These are phyloP conservation scores for Smittium mucronatum DNA, from an alignment of 371 early-diverging fungal genomes.

Conservation along the genomic window DNA sequence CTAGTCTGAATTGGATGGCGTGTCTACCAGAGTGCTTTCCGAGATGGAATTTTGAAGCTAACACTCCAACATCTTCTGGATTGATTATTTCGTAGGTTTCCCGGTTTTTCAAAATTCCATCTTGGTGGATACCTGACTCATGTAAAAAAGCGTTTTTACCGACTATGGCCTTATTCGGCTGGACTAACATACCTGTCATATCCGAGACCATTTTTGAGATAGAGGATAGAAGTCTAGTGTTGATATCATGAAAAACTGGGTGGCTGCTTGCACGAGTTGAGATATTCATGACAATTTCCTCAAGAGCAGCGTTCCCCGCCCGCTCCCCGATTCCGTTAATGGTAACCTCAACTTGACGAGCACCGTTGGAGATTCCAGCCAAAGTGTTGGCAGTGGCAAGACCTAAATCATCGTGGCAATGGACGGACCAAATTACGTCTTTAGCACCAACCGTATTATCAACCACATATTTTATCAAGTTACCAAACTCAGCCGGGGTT, in stretches of 20 bases:
- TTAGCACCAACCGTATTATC: slow-evolving; percentile 61
- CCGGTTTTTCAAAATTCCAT: slow-evolving; percentile 89
- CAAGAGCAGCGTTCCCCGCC: slow-evolving; percentile 93
- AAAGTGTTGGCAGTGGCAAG: slow-evolving; percentile 92
- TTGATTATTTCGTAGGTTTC: slow-evolving; percentile 91
- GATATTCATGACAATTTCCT: slow-evolving; percentile 88
- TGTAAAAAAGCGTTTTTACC: slow-evolving; percentile 95
- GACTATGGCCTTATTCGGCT: slow-evolving; percentile 95
- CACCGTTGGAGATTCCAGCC: slow-evolving; percentile 77
- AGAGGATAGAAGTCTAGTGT: slow-evolving; percentile 72
- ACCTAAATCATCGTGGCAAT: slow-evolving; percentile 95
- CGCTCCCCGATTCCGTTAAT: slow-evolving; percentile 97
- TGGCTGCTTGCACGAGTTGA: slow-evolving; percentile 72
- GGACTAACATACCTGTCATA: slow-evolving; percentile 83
- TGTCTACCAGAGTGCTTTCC: slow-evolving; percentile 95
- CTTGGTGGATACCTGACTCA: slow-evolving; percentile 95
- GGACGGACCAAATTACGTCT: slow-evolving; percentile 74
- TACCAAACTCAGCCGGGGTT: slow-evolving; percentile 79
- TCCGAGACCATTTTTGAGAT: slow-evolving; percentile 78
- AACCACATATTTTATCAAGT: slow-evolving; percentile 63
- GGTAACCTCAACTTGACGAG: slow-evolving; percentile 91
- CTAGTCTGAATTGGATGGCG: slow-evolving; percentile 72
- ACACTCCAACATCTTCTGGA: slow-evolving; percentile 79
- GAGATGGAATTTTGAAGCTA: slow-evolving; percentile 68
- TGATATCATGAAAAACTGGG: slow-evolving; percentile 78